Percentiles rank a stretch among this genome's conserved stretches.
Conservation (phyloP, 805 yeast genomes). For the Candida insectalens region DNA sequence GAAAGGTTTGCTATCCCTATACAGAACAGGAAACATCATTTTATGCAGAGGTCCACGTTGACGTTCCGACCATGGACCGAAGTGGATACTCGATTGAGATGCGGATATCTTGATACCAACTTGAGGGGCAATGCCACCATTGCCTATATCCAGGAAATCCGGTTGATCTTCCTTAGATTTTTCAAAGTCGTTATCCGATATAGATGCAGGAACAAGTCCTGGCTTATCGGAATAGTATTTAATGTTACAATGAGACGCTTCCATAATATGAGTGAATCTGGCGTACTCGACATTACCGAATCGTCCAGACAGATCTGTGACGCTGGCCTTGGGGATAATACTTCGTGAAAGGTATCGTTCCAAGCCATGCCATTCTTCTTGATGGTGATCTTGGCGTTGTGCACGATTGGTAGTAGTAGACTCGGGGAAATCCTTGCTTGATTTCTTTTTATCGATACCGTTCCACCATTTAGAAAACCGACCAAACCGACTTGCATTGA, state of each 20-base stretch:
- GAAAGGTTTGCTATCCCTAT: constrained; percentile 42
- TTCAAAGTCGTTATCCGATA: constrained; percentile 1
- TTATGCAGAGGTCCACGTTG: constrained; percentile 60
- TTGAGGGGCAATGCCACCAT: constrained; percentile 47
- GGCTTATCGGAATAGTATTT: constrained; percentile 65
- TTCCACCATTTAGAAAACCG: too few relatives aligned
- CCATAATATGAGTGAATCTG: constrained; percentile 59
- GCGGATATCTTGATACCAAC: constrained; percentile 53
- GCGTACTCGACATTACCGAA: constrained; percentile 62
- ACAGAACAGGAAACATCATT: constrained; percentile 57
- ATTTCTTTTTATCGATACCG: neutral
- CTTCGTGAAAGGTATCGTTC: constrained; percentile 57
- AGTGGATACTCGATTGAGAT: constrained; percentile 56
- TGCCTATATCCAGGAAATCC: constrained; percentile 49
- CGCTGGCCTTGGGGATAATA: constrained; percentile 6
- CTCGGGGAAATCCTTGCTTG: neutral
- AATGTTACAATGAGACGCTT: constrained; percentile 44
- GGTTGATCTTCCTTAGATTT: too few relatives aligned
- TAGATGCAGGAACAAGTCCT: constrained; percentile 41
- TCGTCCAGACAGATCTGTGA: neutral
- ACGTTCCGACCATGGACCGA: constrained; percentile 95
- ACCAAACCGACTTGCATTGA: too few relatives aligned
- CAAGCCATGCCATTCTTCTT: constrained; percentile 61
- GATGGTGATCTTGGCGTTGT: neutral
- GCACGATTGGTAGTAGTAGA: neutral